These are phyloP conservation scores for Leccinellum albellum DNA, from an alignment of 768 basidiomycete genomes.

Conservation along the genomic window DNA sequence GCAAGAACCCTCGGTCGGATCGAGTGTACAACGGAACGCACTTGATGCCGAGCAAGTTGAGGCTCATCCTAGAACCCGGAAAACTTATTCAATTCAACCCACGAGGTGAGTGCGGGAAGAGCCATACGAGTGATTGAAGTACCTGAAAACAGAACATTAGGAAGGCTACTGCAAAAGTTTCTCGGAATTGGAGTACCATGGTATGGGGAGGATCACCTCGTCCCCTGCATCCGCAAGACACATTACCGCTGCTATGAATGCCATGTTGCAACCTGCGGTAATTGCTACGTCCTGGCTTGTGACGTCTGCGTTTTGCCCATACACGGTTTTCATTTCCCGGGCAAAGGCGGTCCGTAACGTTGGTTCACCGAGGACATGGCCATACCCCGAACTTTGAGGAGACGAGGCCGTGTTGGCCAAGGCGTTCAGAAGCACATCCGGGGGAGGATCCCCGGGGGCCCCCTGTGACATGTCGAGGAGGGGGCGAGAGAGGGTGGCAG, in stretches of 20 bases:
- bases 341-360: constrained; percentile 49
- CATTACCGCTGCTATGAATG: constrained; percentile 61
- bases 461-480: constrained; percentile 77
- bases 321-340: constrained; percentile 58
- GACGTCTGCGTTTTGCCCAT: constrained; percentile 50
- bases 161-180: background rate
- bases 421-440: constrained; percentile 45
- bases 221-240: constrained; percentile 64
- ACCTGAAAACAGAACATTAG: constrained; percentile 36
- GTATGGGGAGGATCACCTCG: constrained; percentile 68
- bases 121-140: constrained; percentile 60
- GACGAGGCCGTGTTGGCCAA: constrained; percentile 44
- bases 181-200: constrained; percentile 44
- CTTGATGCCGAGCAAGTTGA: constrained; percentile 59
- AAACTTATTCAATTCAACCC: background rate
- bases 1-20: constrained; percentile 53
- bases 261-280: constrained; percentile 71
- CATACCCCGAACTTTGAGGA: constrained; percentile 50
- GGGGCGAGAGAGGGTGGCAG: constrained; percentile 38
- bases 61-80: constrained; percentile 51
- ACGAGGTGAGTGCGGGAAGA: background rate
- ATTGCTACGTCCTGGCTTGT: constrained; percentile 56
- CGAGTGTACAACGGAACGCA: constrained; percentile 52
- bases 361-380: constrained; percentile 55
- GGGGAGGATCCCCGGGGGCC: constrained; percentile 65